These are phyloP conservation scores for Schizopora paradoxa DNA, from an alignment of 1,284 basidiomycete genomes.

Conservation along the genomic window DNA sequence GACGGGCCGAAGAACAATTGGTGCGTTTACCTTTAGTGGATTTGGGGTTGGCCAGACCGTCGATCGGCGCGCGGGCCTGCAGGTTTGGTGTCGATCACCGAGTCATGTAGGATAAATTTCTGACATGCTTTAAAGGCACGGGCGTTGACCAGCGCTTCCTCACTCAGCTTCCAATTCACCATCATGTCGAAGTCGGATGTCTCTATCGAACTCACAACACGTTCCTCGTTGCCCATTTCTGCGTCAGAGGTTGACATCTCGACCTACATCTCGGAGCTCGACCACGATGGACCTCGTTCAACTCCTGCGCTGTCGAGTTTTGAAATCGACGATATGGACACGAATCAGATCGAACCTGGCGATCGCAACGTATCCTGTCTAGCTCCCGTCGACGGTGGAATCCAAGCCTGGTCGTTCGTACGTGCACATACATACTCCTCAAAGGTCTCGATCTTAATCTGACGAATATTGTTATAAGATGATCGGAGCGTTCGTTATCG, in stretches of 20 bases:
- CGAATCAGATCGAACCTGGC: background rate
- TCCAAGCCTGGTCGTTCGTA: slow-evolving; percentile 33
- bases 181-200: background rate
- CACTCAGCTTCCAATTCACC: background rate
- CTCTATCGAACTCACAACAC: slow-evolving; percentile 2
- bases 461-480: slow-evolving; percentile 23
- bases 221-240: slow-evolving; percentile 5
- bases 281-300: background rate
- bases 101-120: no score
- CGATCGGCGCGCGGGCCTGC: no score
- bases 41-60: no score
- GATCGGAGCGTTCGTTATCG: slow-evolving; percentile 31
- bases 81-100: no score
- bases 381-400: slow-evolving; percentile 29
- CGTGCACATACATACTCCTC: slow-evolving; percentile 1
- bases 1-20: no score
- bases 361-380: slow-evolving; percentile 22
- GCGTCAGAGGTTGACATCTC: background rate
- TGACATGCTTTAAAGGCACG: no score
- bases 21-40: no score
- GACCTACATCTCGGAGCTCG: background rate
- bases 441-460: background rate
- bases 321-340: background rate
- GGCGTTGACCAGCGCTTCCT: background rate
- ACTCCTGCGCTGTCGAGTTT: no score